Evolutionary conservation across 441 rosid species (phyloP), one percentile per base, ranked within the genome.

Genomic region (Isatis lusitanica): DNA sequence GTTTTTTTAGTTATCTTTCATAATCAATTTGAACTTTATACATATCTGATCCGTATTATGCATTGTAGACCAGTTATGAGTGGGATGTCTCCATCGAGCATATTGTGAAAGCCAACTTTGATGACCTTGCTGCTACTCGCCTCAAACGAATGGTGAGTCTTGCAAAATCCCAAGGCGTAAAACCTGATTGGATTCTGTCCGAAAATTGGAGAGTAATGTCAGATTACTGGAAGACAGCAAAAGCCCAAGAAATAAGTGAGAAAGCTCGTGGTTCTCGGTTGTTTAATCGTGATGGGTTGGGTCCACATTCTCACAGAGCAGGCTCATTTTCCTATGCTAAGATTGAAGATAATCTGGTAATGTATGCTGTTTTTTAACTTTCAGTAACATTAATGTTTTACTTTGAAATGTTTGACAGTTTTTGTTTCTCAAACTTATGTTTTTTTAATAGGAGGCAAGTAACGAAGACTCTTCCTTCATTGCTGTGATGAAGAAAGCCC

Each of bases 121-220:
- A 68, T 10, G 9, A 13, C 30, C 55, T 68, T 56, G 55, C 55
- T 30, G 73, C 21, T 17, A 4, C 31, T 30, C 44, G 33, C 4
- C 64, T 56, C 2, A 68, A 17, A 43, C 48, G 50, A 47, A 59
- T 70, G 66, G 13, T 59, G 42, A 70, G 59, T 4, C 48, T 59
- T 58, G 74, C 17, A 46, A 59, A 70, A 9, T 46, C 59, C 2
- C 24, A 21, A 4, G 17, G 9, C 4, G 5, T 35, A 61, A 36
- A 59, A 7, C 59, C 12, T 38, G 31, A 36, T 0, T 59, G 60
- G 65, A 69, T 69, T 50, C 0, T 18, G n/a, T 5, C 8, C 8
- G 0, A 13, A 0, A 0, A 13, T 18, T 55, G 46, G 47, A 6
- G 0, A 69, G 6, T 5, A 3, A 69, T 69, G 66, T 4, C 10